phyloP scores from a whole-genome alignment of 75 land plant species.

The Cunninghamia lanceolata region DNA sequence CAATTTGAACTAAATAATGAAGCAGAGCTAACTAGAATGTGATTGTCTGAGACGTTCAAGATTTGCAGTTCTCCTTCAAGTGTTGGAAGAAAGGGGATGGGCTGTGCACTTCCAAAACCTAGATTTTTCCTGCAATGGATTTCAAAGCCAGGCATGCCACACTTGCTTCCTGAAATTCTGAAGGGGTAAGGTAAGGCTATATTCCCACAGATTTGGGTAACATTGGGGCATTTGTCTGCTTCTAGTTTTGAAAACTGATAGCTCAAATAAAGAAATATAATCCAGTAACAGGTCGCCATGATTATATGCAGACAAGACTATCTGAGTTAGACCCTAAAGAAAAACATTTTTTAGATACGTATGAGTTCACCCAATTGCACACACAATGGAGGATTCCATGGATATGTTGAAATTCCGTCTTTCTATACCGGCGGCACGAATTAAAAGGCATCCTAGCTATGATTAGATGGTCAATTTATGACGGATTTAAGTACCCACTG shows the following conservation, averaged over 20 bases:
- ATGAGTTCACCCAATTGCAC: too few relatives aligned
- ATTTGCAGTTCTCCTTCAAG: neutral
- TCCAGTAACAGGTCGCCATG: neutral
- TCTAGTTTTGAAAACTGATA: neutral
- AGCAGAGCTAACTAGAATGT: neutral
- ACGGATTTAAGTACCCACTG: too few relatives aligned
- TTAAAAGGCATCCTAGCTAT: too few relatives aligned
- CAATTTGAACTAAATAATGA: neutral
- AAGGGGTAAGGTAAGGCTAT: neutral
- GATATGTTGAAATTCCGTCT: too few relatives aligned
- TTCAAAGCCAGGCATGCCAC: neutral
- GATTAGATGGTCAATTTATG: too few relatives aligned
- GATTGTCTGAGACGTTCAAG: neutral
- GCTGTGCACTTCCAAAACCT: neutral
- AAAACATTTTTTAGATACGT: too few relatives aligned
- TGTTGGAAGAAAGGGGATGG: neutral
- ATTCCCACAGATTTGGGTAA: neutral
- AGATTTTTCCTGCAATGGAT: neutral
- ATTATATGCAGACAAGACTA: neutral
- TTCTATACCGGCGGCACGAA: too few relatives aligned
- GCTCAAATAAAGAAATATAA: neutral
- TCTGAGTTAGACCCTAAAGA: too few relatives aligned
- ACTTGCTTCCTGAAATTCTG: neutral
- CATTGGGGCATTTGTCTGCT: neutral
- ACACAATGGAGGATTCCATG: too few relatives aligned